Evolutionary conservation across 306 rosid species (phyloP).

Genomic region (Begonia masoniana): DNA sequence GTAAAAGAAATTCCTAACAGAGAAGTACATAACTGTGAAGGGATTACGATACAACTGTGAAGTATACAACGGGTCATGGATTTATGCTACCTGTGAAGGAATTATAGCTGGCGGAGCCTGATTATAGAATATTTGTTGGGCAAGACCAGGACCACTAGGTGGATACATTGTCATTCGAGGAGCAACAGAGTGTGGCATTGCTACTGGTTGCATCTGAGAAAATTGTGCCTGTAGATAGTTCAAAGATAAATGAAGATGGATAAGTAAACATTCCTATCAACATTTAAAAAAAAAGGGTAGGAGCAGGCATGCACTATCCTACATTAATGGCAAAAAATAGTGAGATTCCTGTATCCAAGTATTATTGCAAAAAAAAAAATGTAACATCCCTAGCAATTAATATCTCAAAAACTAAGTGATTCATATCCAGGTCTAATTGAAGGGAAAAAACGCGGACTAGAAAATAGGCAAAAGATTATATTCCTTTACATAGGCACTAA

Average conservation of each 20-base stretch:
- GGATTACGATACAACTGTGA: constrained; percentile 1
- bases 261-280: background rate
- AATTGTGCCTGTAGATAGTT: constrained; percentile 51
- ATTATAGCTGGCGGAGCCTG: constrained; percentile 96
- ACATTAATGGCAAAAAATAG: background rate
- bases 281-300: background rate
- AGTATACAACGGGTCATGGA: background rate
- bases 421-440: no score
- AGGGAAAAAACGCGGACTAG: background rate
- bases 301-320: background rate
- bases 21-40: no score
- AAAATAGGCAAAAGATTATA: background rate
- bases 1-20: no score
- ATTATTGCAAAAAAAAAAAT: no score
- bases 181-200: constrained; percentile 79
- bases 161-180: constrained; percentile 98
- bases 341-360: background rate
- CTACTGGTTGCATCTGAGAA: constrained; percentile 85
- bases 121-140: constrained; percentile 92
- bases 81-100: constrained; percentile 78
- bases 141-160: constrained; percentile 92
- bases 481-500: background rate
- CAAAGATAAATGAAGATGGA: background rate
- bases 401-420: no score
- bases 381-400: no score